Percentiles rank a stretch among this genome's conserved stretches.
These are phyloP conservation scores for Aspergillus ustus DNA, from an alignment of 2,329 filamentous ascomycete species.

Conservation along the genomic window DNA sequence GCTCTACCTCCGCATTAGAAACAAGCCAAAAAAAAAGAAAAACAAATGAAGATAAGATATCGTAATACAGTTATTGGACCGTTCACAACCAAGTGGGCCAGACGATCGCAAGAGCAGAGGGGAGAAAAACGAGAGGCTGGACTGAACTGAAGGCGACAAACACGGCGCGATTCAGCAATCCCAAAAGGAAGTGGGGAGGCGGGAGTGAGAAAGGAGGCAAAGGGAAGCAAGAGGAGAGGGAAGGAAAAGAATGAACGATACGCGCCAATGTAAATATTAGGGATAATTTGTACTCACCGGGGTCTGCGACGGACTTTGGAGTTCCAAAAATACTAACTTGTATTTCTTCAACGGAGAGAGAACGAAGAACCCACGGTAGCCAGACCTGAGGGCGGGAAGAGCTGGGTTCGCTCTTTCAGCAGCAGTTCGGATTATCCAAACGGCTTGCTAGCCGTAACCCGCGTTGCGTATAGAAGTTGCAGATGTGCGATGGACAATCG, in stretches of 20 bases:
- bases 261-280: conserved; percentile 16
- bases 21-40: background rate
- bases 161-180: conserved; percentile 12
- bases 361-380: conserved; percentile 14
- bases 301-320: conserved; percentile 16
- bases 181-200: conserved; percentile 8
- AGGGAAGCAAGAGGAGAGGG: conserved; percentile 12
- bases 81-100: background rate
- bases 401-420: conserved; percentile 16
- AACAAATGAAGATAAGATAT: conserved; percentile 8
- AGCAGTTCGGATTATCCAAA: conserved; percentile 22
- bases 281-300: conserved; percentile 22
- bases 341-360: conserved; percentile 20
- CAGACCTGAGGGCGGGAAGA: conserved; percentile 18
- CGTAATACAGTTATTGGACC: conserved; percentile 11
- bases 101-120: background rate
- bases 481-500: conserved; percentile 1
- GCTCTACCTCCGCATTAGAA: conserved; percentile 18
- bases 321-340: conserved; percentile 22
- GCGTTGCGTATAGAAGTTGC: conserved; percentile 16
- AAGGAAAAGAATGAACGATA: conserved; percentile 1
- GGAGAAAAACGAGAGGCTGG: conserved; percentile 10
- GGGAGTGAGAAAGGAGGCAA: conserved; percentile 7
- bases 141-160: conserved; percentile 15
- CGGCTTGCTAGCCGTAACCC: conserved; percentile 19